These are phyloP conservation scores for Paramecium biaurelia DNA, from an alignment of 73 alveolate species.

Conservation along the genomic window DNA sequence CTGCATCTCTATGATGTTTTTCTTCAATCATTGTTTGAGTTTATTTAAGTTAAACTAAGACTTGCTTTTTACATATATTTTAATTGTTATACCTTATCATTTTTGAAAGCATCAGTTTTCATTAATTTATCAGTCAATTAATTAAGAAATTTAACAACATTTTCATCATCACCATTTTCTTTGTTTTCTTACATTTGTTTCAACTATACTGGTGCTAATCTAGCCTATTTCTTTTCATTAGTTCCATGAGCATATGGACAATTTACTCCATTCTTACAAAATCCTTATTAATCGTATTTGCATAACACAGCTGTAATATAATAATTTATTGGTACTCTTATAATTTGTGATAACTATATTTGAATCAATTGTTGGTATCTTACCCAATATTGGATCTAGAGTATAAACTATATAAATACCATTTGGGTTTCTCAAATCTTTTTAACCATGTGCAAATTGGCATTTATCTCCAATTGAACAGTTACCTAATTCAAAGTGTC, in stretches of 20 bases:
- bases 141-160: not conserved
- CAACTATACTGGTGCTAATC: slow-evolving; percentile 11
- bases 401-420: not conserved
- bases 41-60: not conserved
- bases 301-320: slow-evolving; percentile 43
- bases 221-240: slow-evolving; percentile 17
- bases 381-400: slow-evolving; percentile 23
- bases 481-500: slow-evolving; percentile 65
- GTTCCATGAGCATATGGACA: slow-evolving; percentile 66
- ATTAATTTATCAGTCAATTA: slow-evolving; percentile 38
- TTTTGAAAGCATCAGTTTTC: slow-evolving; percentile 7
- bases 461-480: slow-evolving; percentile 67
- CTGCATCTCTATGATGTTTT: slow-evolving; percentile 53
- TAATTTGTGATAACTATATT: slow-evolving; percentile 29
- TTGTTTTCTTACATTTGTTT: not conserved
- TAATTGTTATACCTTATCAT: not conserved
- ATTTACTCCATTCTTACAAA: slow-evolving; percentile 51
- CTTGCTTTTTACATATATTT: not conserved
- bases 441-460: slow-evolving; percentile 66
- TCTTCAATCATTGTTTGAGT: not conserved
- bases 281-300: slow-evolving; percentile 56
- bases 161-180: slow-evolving; percentile 49
- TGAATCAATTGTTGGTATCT: slow-evolving; percentile 40
- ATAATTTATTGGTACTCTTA: not conserved
- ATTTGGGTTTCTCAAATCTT: slow-evolving; percentile 57